Percentiles rank a stretch among this genome's conserved stretches.
These are phyloP conservation scores for Uromyces viciae-fabae DNA, from an alignment of 1,284 basidiomycete species.

Conservation along the genomic window DNA sequence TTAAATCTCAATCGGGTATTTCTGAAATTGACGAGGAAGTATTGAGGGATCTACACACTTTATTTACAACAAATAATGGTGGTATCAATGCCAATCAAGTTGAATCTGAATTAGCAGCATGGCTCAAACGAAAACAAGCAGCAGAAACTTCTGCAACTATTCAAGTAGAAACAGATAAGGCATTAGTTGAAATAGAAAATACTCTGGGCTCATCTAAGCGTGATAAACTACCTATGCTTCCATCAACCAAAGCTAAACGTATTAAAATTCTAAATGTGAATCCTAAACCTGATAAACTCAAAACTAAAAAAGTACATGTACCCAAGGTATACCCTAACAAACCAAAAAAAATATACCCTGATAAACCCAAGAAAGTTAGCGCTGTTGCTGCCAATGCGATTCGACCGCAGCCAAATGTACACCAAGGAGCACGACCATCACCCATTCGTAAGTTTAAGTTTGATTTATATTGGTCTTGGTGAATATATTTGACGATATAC, in stretches of 20 bases:
- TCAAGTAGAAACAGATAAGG: constrained; percentile 6
- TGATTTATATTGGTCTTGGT: not conserved
- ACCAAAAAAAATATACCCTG: constrained; percentile 16
- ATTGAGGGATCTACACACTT: constrained; percentile 28
- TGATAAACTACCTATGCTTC: constrained; percentile 25
- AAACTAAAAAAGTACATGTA: constrained; percentile 9
- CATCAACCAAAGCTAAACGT: constrained; percentile 39
- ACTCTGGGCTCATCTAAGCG: not conserved
- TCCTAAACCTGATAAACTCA: constrained; percentile 2
- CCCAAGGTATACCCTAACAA: constrained; percentile 14
- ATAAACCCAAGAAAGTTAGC: constrained; percentile 29
- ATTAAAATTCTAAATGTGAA: constrained; percentile 12
- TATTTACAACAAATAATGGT: constrained; percentile 31
- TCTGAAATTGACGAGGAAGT: constrained; percentile 38
- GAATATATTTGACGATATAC: too few species aligned
- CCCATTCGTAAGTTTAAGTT: constrained; percentile 10
- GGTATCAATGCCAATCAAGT: constrained; percentile 43
- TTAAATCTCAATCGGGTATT: constrained; percentile 24
- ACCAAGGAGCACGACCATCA: constrained; percentile 25
- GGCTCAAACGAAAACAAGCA: constrained; percentile 32
- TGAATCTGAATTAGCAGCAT: constrained; percentile 28
- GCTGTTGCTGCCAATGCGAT: constrained; percentile 32
- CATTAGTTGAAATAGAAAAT: constrained; percentile 23
- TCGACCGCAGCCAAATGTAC: constrained; percentile 33
- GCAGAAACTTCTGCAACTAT: not conserved